A percentile compares a stretch with the other conserved stretches of the same genome.
Evolutionary conservation across 257 asterid genomes (phyloP).

Genomic region (Thymus mandschuricus): DNA sequence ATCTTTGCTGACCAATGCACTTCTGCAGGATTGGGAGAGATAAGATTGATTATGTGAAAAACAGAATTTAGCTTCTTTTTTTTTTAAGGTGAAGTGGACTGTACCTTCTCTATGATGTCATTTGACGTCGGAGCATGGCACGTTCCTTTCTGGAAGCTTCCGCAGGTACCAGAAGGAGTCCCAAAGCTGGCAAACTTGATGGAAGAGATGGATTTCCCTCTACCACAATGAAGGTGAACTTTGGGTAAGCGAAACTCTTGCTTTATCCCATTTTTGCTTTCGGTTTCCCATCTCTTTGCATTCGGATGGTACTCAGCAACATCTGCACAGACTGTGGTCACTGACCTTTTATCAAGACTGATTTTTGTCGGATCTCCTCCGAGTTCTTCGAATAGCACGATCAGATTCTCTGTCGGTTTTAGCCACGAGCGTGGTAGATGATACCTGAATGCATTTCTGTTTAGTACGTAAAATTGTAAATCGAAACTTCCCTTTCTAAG

Average conservation of each 20-base stretch:
- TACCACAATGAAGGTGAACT: constrained; percentile 71
- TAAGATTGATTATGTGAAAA: not conserved
- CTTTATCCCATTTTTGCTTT: constrained; percentile 55
- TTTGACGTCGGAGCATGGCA: constrained; percentile 91
- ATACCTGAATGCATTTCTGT: constrained; percentile 57
- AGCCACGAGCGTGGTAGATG: constrained; percentile 95
- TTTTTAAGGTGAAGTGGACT: not conserved
- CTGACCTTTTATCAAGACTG: constrained; percentile 72
- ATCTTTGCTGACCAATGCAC: constrained; percentile 74
- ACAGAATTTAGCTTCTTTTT: not conserved
- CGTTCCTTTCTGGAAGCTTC: constrained; percentile 81
- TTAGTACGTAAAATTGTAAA: too few species aligned
- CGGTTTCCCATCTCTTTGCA: constrained; percentile 67
- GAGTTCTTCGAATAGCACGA: constrained; percentile 90
- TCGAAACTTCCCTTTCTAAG: too few species aligned
- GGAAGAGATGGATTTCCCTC: constrained; percentile 71
- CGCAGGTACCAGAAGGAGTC: constrained; percentile 87
- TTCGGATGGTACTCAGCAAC: constrained; percentile 84
- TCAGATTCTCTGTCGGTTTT: constrained; percentile 68
- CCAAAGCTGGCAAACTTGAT: constrained; percentile 97
- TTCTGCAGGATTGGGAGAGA: constrained; percentile 48
- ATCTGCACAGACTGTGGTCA: constrained; percentile 77
- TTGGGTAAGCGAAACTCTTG: constrained; percentile 67
- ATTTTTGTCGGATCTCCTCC: constrained; percentile 93
- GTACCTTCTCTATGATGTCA: constrained; percentile 68